Conservation (phyloP, 1,139 yeast species). For the Suhomyces coccinellae region DNA sequence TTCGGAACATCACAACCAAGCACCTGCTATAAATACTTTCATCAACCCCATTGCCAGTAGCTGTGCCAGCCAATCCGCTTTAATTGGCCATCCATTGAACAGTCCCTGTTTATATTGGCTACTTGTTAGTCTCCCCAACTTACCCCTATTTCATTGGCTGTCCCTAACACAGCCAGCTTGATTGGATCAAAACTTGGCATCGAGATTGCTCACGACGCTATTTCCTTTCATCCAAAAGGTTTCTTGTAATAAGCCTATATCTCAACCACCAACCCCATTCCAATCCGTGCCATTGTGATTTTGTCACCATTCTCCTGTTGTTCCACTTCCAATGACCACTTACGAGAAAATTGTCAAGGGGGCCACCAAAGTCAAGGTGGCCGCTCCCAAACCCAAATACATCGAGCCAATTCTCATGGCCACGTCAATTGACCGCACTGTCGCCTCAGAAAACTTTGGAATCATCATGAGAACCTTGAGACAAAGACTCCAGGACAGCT, state of each 20-base stretch:
- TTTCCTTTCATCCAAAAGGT: background rate
- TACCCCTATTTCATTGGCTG: background rate
- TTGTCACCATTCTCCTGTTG: background rate
- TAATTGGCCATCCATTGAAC: background rate
- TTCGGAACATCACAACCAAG: background rate
- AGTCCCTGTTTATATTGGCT: background rate
- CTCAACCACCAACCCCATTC: background rate
- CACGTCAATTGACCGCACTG: constrained; percentile 49
- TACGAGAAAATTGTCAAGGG: constrained; percentile 51
- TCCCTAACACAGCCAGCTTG: background rate
- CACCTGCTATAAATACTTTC: background rate
- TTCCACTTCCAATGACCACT: constrained; percentile 37
- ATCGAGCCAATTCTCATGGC: constrained; percentile 89
- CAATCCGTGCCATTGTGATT: too few relatives aligned
- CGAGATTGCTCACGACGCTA: background rate
- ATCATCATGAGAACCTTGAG: constrained; percentile 68
- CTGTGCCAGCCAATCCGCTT: background rate
- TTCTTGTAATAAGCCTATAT: background rate
- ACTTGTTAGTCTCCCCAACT: background rate
- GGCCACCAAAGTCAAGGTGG: constrained; percentile 63
- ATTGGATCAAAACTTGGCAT: background rate
- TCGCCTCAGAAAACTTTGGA: constrained; percentile 57
- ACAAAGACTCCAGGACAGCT: constrained; percentile 65
- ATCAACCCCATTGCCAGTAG: background rate
- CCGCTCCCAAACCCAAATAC: constrained; percentile 97